A percentile compares a stretch with the other conserved stretches of the same genome.
Conservation (phyloP, 495 filamentous ascomycete species). For the Aspergillus asperescens region DNA sequence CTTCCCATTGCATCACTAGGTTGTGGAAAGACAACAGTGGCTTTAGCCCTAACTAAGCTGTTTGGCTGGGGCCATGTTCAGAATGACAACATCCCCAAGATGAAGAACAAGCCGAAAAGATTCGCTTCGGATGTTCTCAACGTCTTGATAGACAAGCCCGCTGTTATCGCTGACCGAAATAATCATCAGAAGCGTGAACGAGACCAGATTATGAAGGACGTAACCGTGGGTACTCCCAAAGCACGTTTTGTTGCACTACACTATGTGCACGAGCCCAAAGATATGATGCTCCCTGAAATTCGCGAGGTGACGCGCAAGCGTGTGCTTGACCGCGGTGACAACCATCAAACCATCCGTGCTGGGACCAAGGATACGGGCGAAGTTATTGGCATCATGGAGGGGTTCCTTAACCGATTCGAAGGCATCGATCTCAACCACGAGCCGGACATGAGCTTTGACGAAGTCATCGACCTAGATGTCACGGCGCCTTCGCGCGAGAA, state of each 20-base stretch:
- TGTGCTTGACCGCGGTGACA: slow-evolving; percentile 82
- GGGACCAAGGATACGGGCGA: slow-evolving; percentile 59
- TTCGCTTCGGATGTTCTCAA: slow-evolving; percentile 66
- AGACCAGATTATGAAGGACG: slow-evolving; percentile 76
- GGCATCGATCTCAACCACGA: slow-evolving; percentile 53
- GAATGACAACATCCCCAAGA: slow-evolving; percentile 90
- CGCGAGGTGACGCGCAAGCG: slow-evolving; percentile 69
- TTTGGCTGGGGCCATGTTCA: slow-evolving; percentile 94
- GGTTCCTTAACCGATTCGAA: slow-evolving; percentile 84
- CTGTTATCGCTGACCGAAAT: slow-evolving; percentile 88
- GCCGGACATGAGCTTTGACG: slow-evolving; percentile 75
- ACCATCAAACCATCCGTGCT: slow-evolving; percentile 94
- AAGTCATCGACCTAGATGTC: slow-evolving; percentile 80
- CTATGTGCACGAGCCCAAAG: slow-evolving; percentile 72
- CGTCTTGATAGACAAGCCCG: slow-evolving; percentile 53
- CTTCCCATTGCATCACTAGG: slow-evolving; percentile 88
- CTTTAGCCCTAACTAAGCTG: slow-evolving; percentile 71
- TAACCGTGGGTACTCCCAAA: slow-evolving; percentile 52
- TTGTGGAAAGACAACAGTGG: slow-evolving; percentile 94
- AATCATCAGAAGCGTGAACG: slow-evolving; percentile 87
- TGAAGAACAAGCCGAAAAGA: slow-evolving; percentile 59
- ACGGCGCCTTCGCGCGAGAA: slow-evolving; percentile 72
- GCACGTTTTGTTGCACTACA: slow-evolving; percentile 85
- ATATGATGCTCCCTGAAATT: slow-evolving; percentile 54
- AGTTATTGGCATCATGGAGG: slow-evolving; percentile 88